Base-by-base conservation (phyloP, 139 green algal species). In the Nannochloris sp. region DNA sequence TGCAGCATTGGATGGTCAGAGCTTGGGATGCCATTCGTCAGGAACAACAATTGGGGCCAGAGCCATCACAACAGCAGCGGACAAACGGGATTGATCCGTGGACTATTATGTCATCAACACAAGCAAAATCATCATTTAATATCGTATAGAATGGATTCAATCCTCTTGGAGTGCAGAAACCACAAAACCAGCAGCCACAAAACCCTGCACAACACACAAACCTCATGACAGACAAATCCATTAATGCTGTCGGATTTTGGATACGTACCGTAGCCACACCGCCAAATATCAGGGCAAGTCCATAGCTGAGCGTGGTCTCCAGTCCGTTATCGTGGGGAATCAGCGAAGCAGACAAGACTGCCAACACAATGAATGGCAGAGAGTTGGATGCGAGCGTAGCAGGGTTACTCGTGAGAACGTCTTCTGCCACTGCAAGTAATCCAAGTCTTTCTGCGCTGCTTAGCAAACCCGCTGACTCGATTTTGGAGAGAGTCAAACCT, bases 391-490 rank as follows among this genome's bases (percentile, higher is more conserved):
- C n/a, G 57, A 85, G 72, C 29, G 67, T 70, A 31, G 60, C 77
- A 4, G 76, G 79, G 37, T 83, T 72, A 4, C 67, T 54, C 5
- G 68, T 62, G 31, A 83, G 74, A 50, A 76, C 12, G 12, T 72
- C 53, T 56, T 85, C 79, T 3, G 70, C 49, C n/a, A 71, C 60
- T 4, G 44, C 61, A 5, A 85, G 67, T 29, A 85, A 48, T 11
- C 79, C 79, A 48, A 85, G 62, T 15, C 61, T 66, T 70, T 85
- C 79, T 18, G 79, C 79, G 2, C 73, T 85, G 27, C 68, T 78
- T 19, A 85, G 65, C 46, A 85, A 64, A 25, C 71, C 71, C 62
- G 70, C 48, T 29, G 75, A 58, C 58, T 85, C 79, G 48, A 85
- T 78, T 73, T 79, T 80, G 44, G 66, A 66, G 18, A 85, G 72